Evolutionary conservation across 106 monocot species (phyloP), one percentile per base, ranked within the genome.

Genomic region (Alisma plantagoaquatica): DNA sequence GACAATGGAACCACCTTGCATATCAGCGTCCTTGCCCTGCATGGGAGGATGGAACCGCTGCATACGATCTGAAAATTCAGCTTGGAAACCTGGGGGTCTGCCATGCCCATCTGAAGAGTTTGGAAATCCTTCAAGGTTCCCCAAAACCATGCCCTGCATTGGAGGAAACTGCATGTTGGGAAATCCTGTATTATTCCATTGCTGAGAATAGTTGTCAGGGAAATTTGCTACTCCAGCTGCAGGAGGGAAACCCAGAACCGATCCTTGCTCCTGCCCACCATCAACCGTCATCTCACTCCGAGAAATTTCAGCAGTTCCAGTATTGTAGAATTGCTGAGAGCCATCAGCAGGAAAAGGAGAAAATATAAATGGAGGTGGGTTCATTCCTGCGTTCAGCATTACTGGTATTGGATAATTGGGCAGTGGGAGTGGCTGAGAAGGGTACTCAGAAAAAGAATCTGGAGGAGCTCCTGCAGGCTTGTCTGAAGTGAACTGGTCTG

Each of bases 171-270:
- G 79, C 44, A 79, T 64, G 24, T 56, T 63, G 55, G 75, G 54
- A 29, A 71, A 31, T 4, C 75, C 81, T 50, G 73, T 68, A 2
- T 57, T 70, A 4, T 60, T 76, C 87, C 79, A 83, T 32, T 69
- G 66, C 1, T 63, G 73, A n/a, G 73, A 46, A 33, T 46, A 57
- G 18, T 48, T 64, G 18, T 74, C 73, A 2, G 58, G 46, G 67
- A 83, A 74, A 23, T 51, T 42, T 54, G 75, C 27, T 17, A 29
- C 10, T 1, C 66, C 57, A 46, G 72, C 27, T 35, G 58, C 26
- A 1, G 73, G 76, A 31, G 73, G 80, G 35, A 74, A 63, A 6
- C 76, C 77, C 32, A 84, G 23, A 10, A 79, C 44, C 1, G 92
- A 82, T 32, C 57, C 78, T 26, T 78, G 86, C 3, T 69, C 86